Evolutionary conservation across 257 asterid species (phyloP).

Genomic region (Scutellaria baicalensis): DNA sequence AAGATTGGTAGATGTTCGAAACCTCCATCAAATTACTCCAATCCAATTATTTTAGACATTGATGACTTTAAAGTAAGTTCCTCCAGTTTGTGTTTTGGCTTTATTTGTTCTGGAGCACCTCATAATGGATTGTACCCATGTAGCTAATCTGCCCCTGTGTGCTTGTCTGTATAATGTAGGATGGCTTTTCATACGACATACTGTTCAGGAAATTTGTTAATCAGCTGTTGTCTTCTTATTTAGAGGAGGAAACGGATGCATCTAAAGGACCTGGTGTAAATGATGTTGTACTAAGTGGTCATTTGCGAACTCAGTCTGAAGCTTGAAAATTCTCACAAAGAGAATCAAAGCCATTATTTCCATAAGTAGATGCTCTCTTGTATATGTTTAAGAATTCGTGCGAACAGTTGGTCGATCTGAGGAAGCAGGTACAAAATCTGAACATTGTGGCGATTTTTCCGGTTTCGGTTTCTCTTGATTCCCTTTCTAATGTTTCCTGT

Average conservation of each 20-base stretch:
- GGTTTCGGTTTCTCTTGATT: slow-evolving; percentile 4
- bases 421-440: slow-evolving; percentile 53
- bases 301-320: slow-evolving; percentile 56
- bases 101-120: background rate
- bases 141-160: slow-evolving; percentile 10
- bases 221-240: slow-evolving; percentile 76
- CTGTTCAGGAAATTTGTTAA: slow-evolving; percentile 81
- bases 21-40: slow-evolving; percentile 41
- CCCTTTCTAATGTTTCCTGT: slow-evolving; percentile 16
- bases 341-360: slow-evolving; percentile 63
- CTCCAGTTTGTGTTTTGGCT: background rate
- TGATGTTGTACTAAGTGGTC: slow-evolving; percentile 60
- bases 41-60: too few species aligned
- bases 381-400: slow-evolving; percentile 80
- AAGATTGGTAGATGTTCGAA: slow-evolving; percentile 34
- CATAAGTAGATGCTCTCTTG: slow-evolving; percentile 85
- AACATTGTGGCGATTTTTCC: background rate
- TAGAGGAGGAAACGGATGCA: slow-evolving; percentile 60
- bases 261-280: slow-evolving; percentile 50
- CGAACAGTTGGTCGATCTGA: slow-evolving; percentile 67
- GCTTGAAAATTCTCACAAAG: slow-evolving; percentile 51
- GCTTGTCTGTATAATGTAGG: slow-evolving; percentile 43
- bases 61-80: too few species aligned
- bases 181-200: slow-evolving; percentile 90
- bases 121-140: background rate